phyloP scores from a whole-genome alignment of 495 filamentous ascomycete species.

The Hypoxylon perforatum region DNA sequence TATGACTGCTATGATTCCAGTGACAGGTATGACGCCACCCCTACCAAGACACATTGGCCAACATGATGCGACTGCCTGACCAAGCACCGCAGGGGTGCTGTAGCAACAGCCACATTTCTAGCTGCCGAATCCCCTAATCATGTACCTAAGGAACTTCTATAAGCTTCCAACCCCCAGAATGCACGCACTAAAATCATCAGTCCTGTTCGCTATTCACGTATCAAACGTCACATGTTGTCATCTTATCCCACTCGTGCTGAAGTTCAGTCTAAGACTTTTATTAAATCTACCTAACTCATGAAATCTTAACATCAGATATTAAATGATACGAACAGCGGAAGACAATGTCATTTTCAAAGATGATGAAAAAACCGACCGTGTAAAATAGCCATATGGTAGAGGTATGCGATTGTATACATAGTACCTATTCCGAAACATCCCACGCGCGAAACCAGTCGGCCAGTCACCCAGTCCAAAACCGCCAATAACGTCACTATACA shows the following conservation, averaged over 20 bases:
- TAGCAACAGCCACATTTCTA: slow-evolving; percentile 28
- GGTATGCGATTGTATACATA: too few species aligned
- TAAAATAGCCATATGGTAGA: too few species aligned
- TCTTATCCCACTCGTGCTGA: slow-evolving; percentile 7
- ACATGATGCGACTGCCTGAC: slow-evolving; percentile 37
- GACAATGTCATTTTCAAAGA: too few species aligned
- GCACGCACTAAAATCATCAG: background rate
- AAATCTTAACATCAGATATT: too few species aligned
- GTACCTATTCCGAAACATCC: slow-evolving; percentile 26
- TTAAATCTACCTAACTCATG: background rate
- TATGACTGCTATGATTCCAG: slow-evolving; percentile 21
- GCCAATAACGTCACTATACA: slow-evolving; percentile 32
- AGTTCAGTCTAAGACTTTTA: background rate
- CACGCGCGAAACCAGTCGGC: too few species aligned
- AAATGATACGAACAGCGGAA: too few species aligned
- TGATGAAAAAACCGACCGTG: too few species aligned
- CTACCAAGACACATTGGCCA: background rate
- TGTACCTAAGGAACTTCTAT: slow-evolving; percentile 2
- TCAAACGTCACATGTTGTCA: slow-evolving; percentile 36
- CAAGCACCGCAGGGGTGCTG: slow-evolving; percentile 22
- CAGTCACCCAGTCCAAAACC: slow-evolving; percentile 1
- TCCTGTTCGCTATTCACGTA: background rate
- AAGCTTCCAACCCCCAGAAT: background rate
- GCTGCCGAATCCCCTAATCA: background rate
- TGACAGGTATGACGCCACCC: slow-evolving; percentile 36